These are phyloP conservation scores for Gossypium thurberi DNA, from an alignment of 345 rosid species.

Conservation along the genomic window DNA sequence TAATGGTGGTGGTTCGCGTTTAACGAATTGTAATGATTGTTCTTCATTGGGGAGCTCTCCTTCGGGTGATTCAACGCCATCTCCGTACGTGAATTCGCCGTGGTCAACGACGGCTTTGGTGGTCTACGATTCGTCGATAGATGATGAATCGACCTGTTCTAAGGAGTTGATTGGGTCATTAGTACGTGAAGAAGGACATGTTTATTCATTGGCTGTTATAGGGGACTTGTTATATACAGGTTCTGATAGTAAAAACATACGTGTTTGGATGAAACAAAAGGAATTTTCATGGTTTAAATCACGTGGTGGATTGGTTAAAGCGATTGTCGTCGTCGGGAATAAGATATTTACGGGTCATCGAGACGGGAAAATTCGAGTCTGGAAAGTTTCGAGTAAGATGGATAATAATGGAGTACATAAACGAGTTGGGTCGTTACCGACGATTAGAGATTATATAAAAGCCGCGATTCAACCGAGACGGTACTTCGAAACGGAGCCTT, in stretches of 20 bases:
- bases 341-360: conserved; percentile 81
- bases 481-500: conserved; percentile 46
- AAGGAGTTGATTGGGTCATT: conserved; percentile 71
- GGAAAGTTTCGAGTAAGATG: conserved; percentile 53
- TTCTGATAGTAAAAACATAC: conserved; percentile 80
- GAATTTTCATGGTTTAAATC: conserved; percentile 79
- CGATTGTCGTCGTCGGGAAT: conserved; percentile 58
- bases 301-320: conserved; percentile 74
- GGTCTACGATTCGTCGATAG: no score
- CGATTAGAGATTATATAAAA: conserved; percentile 45
- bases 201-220: conserved; percentile 63
- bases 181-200: conserved; percentile 85
- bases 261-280: conserved; percentile 80
- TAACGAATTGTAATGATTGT: background rate
- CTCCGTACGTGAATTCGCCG: conserved; percentile 56
- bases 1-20: no score
- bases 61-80: conserved; percentile 9
- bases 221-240: conserved; percentile 77
- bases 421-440: conserved; percentile 68
- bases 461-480: conserved; percentile 46
- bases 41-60: conserved; percentile 17
- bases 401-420: conserved; percentile 23
- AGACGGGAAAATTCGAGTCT: conserved; percentile 83
- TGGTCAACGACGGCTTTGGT: conserved; percentile 33
- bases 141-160: background rate